A percentile compares a stretch with the other conserved stretches of the same genome.
Evolutionary conservation across 345 rosid species (phyloP).

Genomic region (Anacardium occidentale): DNA sequence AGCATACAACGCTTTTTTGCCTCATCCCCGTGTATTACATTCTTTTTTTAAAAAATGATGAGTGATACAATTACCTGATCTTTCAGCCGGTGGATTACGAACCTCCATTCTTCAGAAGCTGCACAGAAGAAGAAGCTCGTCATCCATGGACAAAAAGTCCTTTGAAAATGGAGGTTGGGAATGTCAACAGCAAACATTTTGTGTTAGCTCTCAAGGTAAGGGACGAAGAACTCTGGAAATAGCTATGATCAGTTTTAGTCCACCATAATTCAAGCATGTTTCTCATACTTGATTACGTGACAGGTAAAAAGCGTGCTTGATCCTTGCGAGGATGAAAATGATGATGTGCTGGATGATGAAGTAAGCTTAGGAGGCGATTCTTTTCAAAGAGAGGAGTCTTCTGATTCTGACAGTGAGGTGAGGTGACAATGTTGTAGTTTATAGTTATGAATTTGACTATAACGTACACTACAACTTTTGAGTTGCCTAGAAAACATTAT

Average conservation of each 20-base stretch:
- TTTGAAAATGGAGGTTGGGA: constrained; percentile 91
- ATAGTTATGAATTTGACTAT: constrained; percentile 8
- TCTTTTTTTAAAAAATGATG: background rate
- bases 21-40: background rate
- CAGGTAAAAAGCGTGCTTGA: constrained; percentile 98
- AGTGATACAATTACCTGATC: constrained; percentile 9
- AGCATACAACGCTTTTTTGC: background rate
- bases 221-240: constrained; percentile 14
- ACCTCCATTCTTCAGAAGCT: constrained; percentile 92
- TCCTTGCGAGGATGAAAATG: constrained; percentile 90
- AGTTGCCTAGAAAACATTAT: constrained; percentile 10
- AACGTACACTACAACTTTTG: background rate
- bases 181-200: constrained; percentile 95
- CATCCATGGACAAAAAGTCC: constrained; percentile 84
- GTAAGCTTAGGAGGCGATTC: constrained; percentile 68
- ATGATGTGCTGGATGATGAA: constrained; percentile 65
- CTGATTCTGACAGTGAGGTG: constrained; percentile 90
- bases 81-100: constrained; percentile 87
- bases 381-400: constrained; percentile 52
- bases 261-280: background rate
- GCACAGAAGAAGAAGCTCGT: constrained; percentile 79
- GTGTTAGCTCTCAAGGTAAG: constrained; percentile 79
- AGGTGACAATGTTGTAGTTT: constrained; percentile 17
- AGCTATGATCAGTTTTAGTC: constrained; percentile 7
- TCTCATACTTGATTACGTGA: constrained; percentile 17